These are phyloP conservation scores for Claviceps sp. DNA, from an alignment of 2,329 filamentous ascomycete species.

Conservation along the genomic window DNA sequence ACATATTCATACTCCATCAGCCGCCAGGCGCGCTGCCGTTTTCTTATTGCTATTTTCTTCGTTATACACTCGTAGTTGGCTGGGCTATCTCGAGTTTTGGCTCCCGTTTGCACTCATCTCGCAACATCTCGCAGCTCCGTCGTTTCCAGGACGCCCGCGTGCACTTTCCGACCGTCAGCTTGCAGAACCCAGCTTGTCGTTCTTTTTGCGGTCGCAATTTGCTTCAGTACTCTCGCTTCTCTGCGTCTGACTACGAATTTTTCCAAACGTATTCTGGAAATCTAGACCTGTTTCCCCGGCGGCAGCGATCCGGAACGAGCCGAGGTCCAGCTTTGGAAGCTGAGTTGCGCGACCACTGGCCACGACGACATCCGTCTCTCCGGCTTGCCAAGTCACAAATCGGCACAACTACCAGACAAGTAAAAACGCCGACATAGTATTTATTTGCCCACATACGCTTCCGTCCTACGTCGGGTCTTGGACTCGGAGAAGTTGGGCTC, in stretches of 20 bases:
- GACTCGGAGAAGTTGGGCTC: not conserved
- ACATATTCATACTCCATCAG: not conserved
- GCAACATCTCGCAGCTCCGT: not conserved
- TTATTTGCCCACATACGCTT: not conserved
- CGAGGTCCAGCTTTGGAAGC: not conserved
- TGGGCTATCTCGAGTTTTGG: slow-evolving; percentile 11
- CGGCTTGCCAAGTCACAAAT: too few species aligned
- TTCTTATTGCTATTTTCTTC: not conserved
- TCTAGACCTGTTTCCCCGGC: not conserved
- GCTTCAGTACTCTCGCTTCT: not conserved
- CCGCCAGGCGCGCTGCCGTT: slow-evolving; percentile 1
- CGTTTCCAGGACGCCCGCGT: not conserved
- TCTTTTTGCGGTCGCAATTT: not conserved
- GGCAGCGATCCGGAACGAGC: not conserved
- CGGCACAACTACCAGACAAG: not conserved
- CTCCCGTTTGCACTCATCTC: too few species aligned
- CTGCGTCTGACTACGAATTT: not conserved
- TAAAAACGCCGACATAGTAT: not conserved
- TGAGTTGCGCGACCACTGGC: not conserved
- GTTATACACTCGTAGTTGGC: slow-evolving; percentile 18
- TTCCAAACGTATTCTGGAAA: too few species aligned
- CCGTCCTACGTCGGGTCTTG: not conserved
- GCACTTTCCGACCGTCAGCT: too few species aligned
- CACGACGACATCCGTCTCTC: not conserved
- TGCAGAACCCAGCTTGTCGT: not conserved